Evolutionary conservation across 371 early-diverging fungal genomes (phyloP).

Genomic region (Mucor piriformis): DNA sequence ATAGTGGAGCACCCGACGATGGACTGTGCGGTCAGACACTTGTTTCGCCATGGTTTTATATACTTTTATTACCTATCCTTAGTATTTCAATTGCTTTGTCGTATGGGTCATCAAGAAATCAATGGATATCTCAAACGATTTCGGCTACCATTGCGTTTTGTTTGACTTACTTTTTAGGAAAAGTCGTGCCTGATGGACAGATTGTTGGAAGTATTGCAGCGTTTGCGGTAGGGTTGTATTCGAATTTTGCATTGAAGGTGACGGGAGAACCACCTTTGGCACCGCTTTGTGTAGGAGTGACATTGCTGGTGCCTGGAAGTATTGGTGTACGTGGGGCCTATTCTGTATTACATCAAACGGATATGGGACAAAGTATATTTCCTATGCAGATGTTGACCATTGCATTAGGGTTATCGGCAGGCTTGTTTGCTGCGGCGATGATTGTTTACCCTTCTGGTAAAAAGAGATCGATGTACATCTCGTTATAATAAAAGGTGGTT

Average conservation of each 20-base stretch:
- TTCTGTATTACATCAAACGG: slow-evolving; percentile 39
- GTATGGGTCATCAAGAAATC: slow-evolving; percentile 41
- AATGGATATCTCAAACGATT: slow-evolving; percentile 39
- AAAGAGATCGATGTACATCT: slow-evolving; percentile 40
- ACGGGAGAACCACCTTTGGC: slow-evolving; percentile 42
- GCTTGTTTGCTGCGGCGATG: slow-evolving; percentile 50
- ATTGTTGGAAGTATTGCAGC: slow-evolving; percentile 45
- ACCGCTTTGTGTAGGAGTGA: slow-evolving; percentile 45
- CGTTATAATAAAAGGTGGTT: slow-evolving; percentile 21
- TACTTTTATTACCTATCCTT: slow-evolving; percentile 38
- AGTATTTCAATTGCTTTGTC: slow-evolving; percentile 42
- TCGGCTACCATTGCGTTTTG: slow-evolving; percentile 39
- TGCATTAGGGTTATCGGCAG: slow-evolving; percentile 47
- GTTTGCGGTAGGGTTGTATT: slow-evolving; percentile 46
- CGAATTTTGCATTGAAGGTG: slow-evolving; percentile 41
- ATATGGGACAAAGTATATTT: slow-evolving; percentile 29
- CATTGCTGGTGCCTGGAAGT: slow-evolving; percentile 50
- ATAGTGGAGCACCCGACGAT: slow-evolving; percentile 27
- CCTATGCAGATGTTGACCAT: slow-evolving; percentile 45
- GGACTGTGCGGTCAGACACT: slow-evolving; percentile 27
- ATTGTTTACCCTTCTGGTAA: slow-evolving; percentile 50
- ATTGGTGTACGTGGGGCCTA: slow-evolving; percentile 52
- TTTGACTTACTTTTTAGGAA: slow-evolving; percentile 36
- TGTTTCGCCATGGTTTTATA: slow-evolving; percentile 42
- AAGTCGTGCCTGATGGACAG: slow-evolving; percentile 37